These are phyloP conservation scores for Dillenia turbinata DNA, from an alignment of 164 flowering plant species.

Conservation along the genomic window DNA sequence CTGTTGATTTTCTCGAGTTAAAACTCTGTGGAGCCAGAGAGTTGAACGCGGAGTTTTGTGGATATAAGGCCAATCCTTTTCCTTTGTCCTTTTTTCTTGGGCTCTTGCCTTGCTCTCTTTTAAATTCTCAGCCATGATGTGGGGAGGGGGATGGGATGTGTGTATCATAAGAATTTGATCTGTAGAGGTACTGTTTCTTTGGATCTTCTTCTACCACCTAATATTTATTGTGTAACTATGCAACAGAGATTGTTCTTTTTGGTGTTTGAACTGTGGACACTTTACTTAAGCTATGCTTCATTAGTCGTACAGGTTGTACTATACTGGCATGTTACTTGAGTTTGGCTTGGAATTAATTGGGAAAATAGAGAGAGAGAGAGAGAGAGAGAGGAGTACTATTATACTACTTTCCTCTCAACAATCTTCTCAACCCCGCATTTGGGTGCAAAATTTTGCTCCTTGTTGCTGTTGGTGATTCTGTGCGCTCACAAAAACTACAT, in stretches of 20 bases:
- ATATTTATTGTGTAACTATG: slow-evolving; percentile 31
- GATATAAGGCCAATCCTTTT: slow-evolving; percentile 15
- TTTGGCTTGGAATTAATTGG: no score
- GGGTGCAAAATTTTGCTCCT: no score
- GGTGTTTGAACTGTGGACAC: neutral
- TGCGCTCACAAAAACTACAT: no score
- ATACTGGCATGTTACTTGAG: no score
- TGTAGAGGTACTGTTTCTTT: slow-evolving; percentile 23
- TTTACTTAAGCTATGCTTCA: no score
- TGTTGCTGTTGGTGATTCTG: no score
- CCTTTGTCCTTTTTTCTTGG: slow-evolving; percentile 6
- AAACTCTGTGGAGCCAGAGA: slow-evolving; percentile 4
- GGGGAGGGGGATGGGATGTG: slow-evolving; percentile 18
- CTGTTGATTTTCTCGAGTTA: slow-evolving; percentile 1
- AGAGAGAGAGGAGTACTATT: no score
- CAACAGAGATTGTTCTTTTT: slow-evolving; percentile 17
- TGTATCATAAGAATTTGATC: slow-evolving; percentile 38
- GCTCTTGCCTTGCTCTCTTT: slow-evolving; percentile 9
- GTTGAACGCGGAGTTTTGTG: slow-evolving; percentile 14
- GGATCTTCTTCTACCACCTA: slow-evolving; percentile 22
- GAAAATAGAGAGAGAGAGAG: no score
- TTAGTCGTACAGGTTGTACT: no score
- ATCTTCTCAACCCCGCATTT: no score
- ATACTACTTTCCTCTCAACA: no score
- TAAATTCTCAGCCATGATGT: slow-evolving; percentile 16